These are phyloP conservation scores for Coleophoma cylindrospora DNA, from an alignment of 2,329 filamentous ascomycete species.

Conservation along the genomic window DNA sequence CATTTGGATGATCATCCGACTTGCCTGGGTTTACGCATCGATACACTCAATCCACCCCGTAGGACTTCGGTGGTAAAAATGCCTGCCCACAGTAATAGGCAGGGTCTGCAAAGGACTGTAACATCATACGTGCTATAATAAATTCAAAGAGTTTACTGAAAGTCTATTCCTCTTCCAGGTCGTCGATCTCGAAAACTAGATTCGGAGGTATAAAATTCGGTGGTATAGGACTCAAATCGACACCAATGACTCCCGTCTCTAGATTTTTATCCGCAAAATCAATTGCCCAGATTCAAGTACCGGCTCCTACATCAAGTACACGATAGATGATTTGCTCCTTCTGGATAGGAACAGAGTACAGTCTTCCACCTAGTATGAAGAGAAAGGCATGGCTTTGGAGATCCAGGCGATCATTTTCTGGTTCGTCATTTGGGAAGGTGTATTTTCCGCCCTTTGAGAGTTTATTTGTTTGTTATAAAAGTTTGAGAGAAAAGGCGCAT, in stretches of 20 bases:
- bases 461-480: too few species aligned
- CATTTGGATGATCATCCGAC: too few species aligned
- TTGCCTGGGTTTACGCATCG: too few species aligned
- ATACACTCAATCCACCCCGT: too few species aligned
- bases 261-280: conserved; percentile 9
- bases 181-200: conserved; percentile 49
- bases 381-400: conserved; percentile 11
- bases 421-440: conserved; percentile 46
- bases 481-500: too few species aligned
- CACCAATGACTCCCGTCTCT: conserved; percentile 19
- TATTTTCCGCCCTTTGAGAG: conserved; percentile 29
- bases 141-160: conserved; percentile 51
- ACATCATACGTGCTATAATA: conserved; percentile 40
- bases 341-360: conserved; percentile 6
- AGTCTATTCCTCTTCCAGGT: conserved; percentile 50
- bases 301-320: conserved; percentile 1
- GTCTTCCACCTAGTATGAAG: conserved; percentile 7
- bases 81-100: too few species aligned
- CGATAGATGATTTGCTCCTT: conserved; percentile 5
- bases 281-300: background rate
- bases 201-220: conserved; percentile 44
- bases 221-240: conserved; percentile 26
- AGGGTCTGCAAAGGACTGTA: background rate
- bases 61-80: too few species aligned
- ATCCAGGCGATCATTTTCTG: conserved; percentile 34